Evolutionary conservation across 169 alveolate genomes (phyloP).

Genomic region (Cryptosporidium tyzzeri): DNA sequence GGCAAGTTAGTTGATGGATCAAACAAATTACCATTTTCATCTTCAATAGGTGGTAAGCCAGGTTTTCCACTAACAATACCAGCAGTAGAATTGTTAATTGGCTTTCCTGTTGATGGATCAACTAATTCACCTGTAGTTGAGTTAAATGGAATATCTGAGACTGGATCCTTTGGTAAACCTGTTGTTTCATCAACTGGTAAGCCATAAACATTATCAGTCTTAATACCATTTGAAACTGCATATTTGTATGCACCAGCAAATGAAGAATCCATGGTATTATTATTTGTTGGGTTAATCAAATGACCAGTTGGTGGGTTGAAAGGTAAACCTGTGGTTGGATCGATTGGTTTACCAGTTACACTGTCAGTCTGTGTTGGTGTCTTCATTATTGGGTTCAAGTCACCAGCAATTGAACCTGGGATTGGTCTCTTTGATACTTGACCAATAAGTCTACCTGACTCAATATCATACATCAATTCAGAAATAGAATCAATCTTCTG

Average conservation of each 20-base stretch:
- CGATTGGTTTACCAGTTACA: constrained; percentile 64
- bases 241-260: constrained; percentile 52
- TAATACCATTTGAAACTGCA: constrained; percentile 44
- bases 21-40: constrained; percentile 11
- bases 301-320: constrained; percentile 49
- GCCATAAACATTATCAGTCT: constrained; percentile 60
- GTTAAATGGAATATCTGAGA: constrained; percentile 57
- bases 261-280: constrained; percentile 48
- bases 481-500: constrained; percentile 48
- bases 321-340: constrained; percentile 73
- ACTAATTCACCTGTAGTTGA: constrained; percentile 59
- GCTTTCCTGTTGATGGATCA: constrained; percentile 54
- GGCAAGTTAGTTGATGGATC: constrained; percentile 74
- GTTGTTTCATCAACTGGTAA: constrained; percentile 43
- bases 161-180: constrained; percentile 74
- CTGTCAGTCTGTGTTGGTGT: constrained; percentile 59
- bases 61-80: constrained; percentile 69
- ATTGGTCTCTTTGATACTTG: constrained; percentile 52
- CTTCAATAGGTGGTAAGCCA: constrained; percentile 31
- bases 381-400: constrained; percentile 22
- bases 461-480: constrained; percentile 39
- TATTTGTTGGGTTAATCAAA: constrained; percentile 36
- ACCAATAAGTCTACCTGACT: constrained; percentile 48
- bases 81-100: constrained; percentile 64
- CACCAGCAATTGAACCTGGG: constrained; percentile 70